phyloP scores from a whole-genome alignment of 352 stramenopile species.

The Globisporangium apiculatum region DNA sequence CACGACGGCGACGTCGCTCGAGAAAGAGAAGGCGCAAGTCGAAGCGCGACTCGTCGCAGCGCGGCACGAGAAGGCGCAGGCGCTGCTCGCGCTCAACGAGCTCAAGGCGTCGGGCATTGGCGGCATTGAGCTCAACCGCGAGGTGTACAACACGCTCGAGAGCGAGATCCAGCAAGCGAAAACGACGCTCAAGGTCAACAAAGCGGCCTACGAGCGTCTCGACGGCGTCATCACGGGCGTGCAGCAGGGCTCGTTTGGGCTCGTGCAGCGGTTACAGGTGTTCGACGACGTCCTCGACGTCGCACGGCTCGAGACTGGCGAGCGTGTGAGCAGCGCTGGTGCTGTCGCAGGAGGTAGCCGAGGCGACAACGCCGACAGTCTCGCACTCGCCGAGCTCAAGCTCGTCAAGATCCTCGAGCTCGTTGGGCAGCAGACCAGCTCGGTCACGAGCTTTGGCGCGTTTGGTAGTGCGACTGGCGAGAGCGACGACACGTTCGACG shows the following conservation, averaged over 20 bases:
- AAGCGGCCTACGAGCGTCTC: constrained; percentile 62
- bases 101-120: constrained; percentile 76
- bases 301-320: constrained; percentile 2
- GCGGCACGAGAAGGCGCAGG: constrained; percentile 60
- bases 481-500: constrained; percentile 21
- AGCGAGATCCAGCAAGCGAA: constrained; percentile 72
- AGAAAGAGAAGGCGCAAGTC: constrained; percentile 65
- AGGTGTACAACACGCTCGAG: constrained; percentile 77
- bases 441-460: constrained; percentile 45
- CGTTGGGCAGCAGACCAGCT: constrained; percentile 61
- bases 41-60: constrained; percentile 44
- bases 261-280: constrained; percentile 53
- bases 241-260: constrained; percentile 61
- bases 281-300: constrained; percentile 68
- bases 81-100: constrained; percentile 54
- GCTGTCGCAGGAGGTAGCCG: neutral
- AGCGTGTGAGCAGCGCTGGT: neutral
- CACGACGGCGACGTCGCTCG: constrained; percentile 48
- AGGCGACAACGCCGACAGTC: constrained; percentile 48
- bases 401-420: constrained; percentile 72
- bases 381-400: constrained; percentile 64
- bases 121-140: constrained; percentile 68
- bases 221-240: constrained; percentile 70
- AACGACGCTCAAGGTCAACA: constrained; percentile 68
- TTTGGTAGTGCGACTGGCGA: constrained; percentile 22